These are phyloP conservation scores for Prunus salicina DNA, from an alignment of 306 rosid genomes.

Conservation along the genomic window DNA sequence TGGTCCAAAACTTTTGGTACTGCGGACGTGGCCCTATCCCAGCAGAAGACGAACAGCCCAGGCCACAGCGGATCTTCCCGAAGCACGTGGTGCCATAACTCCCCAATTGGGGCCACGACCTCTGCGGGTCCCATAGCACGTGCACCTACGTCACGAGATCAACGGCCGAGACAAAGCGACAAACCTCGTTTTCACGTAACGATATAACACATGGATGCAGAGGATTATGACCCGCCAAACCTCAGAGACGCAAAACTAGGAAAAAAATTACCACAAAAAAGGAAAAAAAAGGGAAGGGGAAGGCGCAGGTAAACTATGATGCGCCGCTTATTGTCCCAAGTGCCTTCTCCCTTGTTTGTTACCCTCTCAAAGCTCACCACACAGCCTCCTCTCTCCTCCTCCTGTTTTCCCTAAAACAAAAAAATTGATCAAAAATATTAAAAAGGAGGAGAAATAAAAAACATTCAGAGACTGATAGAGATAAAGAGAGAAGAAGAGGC, in stretches of 20 bases:
- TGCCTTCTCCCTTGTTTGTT: constrained; percentile 18
- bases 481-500: neutral
- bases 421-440: neutral
- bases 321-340: constrained; percentile 47
- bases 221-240: neutral
- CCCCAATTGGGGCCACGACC: neutral
- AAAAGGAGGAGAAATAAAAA: neutral
- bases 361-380: constrained; percentile 34
- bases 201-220: neutral
- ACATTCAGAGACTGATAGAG: constrained; percentile 8
- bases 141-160: neutral
- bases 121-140: neutral
- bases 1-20: too few relatives aligned
- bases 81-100: neutral
- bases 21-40: neutral
- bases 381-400: constrained; percentile 19
- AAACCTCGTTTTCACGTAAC: neutral
- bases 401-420: neutral
- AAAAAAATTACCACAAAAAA: neutral
- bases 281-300: neutral
- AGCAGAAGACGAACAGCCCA: neutral
- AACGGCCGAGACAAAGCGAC: neutral
- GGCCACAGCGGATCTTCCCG: neutral
- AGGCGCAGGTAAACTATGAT: constrained; percentile 42
- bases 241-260: neutral